phyloP scores from a whole-genome alignment of 805 yeast species.

The Brettanomyces anomalus region DNA sequence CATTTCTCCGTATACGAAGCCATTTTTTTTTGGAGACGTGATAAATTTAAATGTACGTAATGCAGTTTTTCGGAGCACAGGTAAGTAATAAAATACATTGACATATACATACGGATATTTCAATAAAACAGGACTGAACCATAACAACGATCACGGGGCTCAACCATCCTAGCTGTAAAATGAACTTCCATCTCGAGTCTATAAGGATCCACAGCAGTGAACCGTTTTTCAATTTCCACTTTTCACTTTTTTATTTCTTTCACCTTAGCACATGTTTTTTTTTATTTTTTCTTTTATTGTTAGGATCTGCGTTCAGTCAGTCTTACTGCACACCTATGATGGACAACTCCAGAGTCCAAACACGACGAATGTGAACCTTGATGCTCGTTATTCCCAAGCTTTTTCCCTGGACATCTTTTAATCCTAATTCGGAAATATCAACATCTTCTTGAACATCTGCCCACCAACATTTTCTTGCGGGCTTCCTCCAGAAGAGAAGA shows the following conservation, averaged over 20 bases:
- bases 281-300: no score
- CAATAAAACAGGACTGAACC: neutral
- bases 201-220: neutral
- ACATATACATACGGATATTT: neutral
- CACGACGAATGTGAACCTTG: slow-evolving; percentile 80
- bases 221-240: no score
- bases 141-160: neutral
- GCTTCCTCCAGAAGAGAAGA: slow-evolving; percentile 90
- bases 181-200: neutral
- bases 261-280: no score
- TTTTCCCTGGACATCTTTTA: slow-evolving; percentile 18
- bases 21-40: no score
- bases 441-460: slow-evolving; percentile 49
- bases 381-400: slow-evolving; percentile 34
- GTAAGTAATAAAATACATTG: slow-evolving; percentile 7
- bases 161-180: no score
- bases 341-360: slow-evolving; percentile 92
- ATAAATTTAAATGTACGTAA: no score
- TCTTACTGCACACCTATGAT: slow-evolving; percentile 75
- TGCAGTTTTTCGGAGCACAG: slow-evolving; percentile 3
- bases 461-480: slow-evolving; percentile 99
- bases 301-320: no score
- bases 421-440: slow-evolving; percentile 20
- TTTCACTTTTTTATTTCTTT: no score
- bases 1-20: no score